Evolutionary conservation across 2,329 filamentous ascomycete species (phyloP).

Genomic region (Botrytis elliptica): DNA sequence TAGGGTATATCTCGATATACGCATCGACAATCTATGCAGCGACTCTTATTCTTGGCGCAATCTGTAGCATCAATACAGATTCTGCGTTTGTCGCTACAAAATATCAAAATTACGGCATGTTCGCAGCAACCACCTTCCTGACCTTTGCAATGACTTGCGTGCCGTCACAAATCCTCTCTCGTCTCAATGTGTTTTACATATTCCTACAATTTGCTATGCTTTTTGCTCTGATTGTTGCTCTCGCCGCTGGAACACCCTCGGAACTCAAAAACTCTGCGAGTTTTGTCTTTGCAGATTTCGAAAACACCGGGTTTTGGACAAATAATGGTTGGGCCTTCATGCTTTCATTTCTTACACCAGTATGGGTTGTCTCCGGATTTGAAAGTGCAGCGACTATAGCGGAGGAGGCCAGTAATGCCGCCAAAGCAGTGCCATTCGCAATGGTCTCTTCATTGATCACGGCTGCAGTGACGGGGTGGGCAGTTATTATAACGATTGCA

Average conservation of each 20-base stretch:
- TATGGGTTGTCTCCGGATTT: constrained; percentile 40
- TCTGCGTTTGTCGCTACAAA: constrained; percentile 33
- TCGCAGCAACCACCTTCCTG: constrained; percentile 35
- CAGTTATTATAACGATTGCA: constrained; percentile 57
- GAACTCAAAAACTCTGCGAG: constrained; percentile 33
- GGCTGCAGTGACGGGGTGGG: constrained; percentile 47
- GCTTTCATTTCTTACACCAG: constrained; percentile 37
- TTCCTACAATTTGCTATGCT: constrained; percentile 38
- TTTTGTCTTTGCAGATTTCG: constrained; percentile 37
- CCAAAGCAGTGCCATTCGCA: constrained; percentile 38
- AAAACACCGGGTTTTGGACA: constrained; percentile 38
- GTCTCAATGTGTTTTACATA: constrained; percentile 38
- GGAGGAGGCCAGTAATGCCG: constrained; percentile 38
- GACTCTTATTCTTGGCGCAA: constrained; percentile 37
- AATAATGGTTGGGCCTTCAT: constrained; percentile 39
- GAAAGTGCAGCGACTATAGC: constrained; percentile 38
- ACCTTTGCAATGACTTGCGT: constrained; percentile 40
- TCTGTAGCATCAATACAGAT: constrained; percentile 33
- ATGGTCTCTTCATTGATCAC: constrained; percentile 37
- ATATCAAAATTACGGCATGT: constrained; percentile 39
- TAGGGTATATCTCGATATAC: constrained; percentile 40
- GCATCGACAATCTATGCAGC: constrained; percentile 40
- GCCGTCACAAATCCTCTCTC: constrained; percentile 32
- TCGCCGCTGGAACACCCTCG: constrained; percentile 35
- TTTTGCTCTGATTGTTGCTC: constrained; percentile 34